These are phyloP conservation scores for Elsinoe perseae DNA, from an alignment of 2,329 filamentous ascomycete genomes.

Conservation along the genomic window DNA sequence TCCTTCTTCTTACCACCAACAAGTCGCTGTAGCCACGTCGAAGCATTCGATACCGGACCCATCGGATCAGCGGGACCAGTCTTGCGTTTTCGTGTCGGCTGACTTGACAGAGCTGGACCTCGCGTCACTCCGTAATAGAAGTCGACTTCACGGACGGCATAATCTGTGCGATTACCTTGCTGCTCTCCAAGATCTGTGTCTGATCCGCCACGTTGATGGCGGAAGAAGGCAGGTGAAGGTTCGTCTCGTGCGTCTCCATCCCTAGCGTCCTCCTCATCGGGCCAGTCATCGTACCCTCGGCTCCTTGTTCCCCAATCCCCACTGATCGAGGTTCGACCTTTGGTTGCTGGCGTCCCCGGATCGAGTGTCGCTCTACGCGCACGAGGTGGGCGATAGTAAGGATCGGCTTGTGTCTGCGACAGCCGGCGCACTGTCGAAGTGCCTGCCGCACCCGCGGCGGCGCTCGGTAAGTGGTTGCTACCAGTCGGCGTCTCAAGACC, in stretches of 20 bases:
- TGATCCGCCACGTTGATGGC: constrained; percentile 39
- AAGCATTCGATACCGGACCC: constrained; percentile 78
- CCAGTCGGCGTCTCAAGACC: constrained; percentile 10
- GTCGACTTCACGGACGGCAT: constrained; percentile 88
- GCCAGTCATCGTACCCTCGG: constrained; percentile 37
- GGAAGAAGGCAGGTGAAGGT: constrained; percentile 44
- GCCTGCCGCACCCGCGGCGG: background rate
- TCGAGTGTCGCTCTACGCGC: constrained; percentile 59
- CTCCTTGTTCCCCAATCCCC: constrained; percentile 40
- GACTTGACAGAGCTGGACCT: constrained; percentile 70
- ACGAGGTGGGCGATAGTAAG: constrained; percentile 82
- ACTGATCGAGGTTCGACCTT: constrained; percentile 35
- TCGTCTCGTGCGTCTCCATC: constrained; percentile 28
- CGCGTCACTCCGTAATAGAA: constrained; percentile 85
- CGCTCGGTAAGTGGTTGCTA: constrained; percentile 2
- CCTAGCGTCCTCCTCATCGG: constrained; percentile 29
- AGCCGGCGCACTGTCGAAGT: constrained; percentile 28
- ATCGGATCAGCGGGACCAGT: constrained; percentile 94
- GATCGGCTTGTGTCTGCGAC: constrained; percentile 48
- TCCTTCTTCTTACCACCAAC: constrained; percentile 84
- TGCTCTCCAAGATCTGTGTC: constrained; percentile 46
- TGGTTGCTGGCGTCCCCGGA: constrained; percentile 33
- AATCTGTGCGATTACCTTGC: constrained; percentile 61
- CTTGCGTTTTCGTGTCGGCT: constrained; percentile 71
- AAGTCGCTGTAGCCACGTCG: constrained; percentile 76